Percentiles rank a stretch among this genome's conserved stretches.
Evolutionary conservation across 2,329 filamentous ascomycete species (phyloP).

Genomic region (Clarireedia hainanense): DNA sequence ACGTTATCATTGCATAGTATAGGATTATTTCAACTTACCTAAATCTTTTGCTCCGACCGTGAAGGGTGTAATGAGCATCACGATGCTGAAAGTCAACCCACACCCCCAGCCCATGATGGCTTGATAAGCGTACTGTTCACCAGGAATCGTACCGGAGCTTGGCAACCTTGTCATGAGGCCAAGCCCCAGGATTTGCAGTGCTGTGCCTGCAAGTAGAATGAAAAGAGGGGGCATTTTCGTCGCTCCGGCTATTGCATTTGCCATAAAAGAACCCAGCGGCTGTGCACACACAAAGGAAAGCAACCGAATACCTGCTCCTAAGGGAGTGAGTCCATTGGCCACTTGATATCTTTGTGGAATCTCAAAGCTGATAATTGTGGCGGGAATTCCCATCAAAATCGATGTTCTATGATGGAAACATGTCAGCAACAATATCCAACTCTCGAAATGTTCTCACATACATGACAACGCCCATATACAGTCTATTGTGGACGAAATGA

Average conservation of each 20-base stretch:
- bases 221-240: neutral
- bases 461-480: neutral
- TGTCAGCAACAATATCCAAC: neutral
- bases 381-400: slow-evolving; percentile 15
- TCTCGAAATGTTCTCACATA: neutral
- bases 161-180: slow-evolving; percentile 5
- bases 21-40: neutral
- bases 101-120: slow-evolving; percentile 50
- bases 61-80: slow-evolving; percentile 42
- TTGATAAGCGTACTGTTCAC: slow-evolving; percentile 40
- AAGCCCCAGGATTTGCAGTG: slow-evolving; percentile 11
- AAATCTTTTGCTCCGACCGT: slow-evolving; percentile 11
- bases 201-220: neutral
- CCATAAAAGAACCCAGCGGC: neutral
- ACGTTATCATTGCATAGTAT: neutral
- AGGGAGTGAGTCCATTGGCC: slow-evolving; percentile 10
- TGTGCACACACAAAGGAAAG: neutral
- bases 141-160: neutral
- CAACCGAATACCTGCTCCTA: slow-evolving; percentile 1
- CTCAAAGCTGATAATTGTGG: slow-evolving; percentile 11
- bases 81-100: slow-evolving; percentile 40
- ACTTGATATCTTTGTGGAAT: slow-evolving; percentile 14
- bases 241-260: neutral
- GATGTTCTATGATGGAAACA: neutral
- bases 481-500: neutral